Percentiles rank a stretch among this genome's conserved stretches.
Conservation (phyloP, 352 stramenopile species). For the Globisporangium irregulare region DNA sequence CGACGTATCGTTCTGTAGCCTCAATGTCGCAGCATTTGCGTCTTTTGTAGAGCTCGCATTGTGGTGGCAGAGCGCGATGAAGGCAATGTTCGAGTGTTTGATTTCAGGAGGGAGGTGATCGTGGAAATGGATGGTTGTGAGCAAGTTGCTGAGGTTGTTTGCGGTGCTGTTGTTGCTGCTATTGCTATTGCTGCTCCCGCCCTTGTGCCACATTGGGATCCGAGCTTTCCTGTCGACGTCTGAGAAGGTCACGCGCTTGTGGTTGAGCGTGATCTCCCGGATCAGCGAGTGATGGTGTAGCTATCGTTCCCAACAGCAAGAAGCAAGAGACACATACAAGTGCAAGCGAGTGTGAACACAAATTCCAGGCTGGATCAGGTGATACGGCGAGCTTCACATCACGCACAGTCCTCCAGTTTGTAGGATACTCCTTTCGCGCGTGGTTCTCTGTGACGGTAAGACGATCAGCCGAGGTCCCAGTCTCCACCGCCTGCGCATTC, state of each 20-base stretch:
- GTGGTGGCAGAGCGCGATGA: neutral
- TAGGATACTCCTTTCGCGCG: neutral
- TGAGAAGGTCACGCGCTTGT: slow-evolving; percentile 3
- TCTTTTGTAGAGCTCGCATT: neutral
- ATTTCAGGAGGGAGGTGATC: neutral
- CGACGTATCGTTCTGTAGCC: neutral
- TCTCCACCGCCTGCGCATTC: neutral
- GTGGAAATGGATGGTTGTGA: slow-evolving; percentile 1
- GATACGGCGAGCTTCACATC: neutral
- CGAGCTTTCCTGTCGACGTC: neutral
- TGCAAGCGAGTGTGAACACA: neutral
- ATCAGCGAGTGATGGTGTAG: slow-evolving; percentile 7
- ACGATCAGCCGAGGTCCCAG: neutral
- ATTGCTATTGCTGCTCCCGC: neutral
- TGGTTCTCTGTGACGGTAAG: neutral
- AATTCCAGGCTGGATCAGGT: neutral
- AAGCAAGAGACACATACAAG: neutral
- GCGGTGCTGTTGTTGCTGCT: neutral
- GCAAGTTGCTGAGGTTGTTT: neutral
- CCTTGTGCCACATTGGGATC: slow-evolving; percentile 8
- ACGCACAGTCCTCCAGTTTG: neutral
- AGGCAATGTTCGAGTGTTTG: neutral
- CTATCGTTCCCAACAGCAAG: neutral
- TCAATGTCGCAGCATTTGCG: neutral
- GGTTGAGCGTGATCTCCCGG: slow-evolving; percentile 13